phyloP scores from a whole-genome alignment of 192 early-diverging fungal genomes.

The Podila minutissima region DNA sequence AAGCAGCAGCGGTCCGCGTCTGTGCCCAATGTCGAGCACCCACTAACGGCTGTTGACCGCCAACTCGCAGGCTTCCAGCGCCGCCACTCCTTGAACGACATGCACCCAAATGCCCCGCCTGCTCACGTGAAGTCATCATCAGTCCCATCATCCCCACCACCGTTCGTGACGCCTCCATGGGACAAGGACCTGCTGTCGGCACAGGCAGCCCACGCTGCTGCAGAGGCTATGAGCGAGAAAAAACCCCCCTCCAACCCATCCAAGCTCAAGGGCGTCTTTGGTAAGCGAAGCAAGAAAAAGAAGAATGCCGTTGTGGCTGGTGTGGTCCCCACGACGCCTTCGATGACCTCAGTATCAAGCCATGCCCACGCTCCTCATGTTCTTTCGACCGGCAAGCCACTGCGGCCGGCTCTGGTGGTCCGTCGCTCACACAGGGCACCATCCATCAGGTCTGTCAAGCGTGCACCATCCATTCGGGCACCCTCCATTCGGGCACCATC shows the following conservation, averaged over 20 bases:
- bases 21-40: constrained; percentile 31
- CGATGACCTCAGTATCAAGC: too few species aligned
- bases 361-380: too few species aligned
- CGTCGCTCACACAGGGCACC: constrained; percentile 6
- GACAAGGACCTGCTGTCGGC: constrained; percentile 14
- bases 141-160: too few species aligned
- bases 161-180: constrained; percentile 9
- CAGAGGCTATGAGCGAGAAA: background rate
- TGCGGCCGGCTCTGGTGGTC: constrained; percentile 12
- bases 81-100: constrained; percentile 33
- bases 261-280: constrained; percentile 31
- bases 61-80: constrained; percentile 21
- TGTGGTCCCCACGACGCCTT: background rate
- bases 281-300: constrained; percentile 27
- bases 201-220: constrained; percentile 9
- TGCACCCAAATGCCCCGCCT: background rate
- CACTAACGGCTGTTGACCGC: constrained; percentile 11
- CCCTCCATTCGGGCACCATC: background rate
- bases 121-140: background rate
- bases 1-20: constrained; percentile 34
- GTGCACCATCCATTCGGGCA: background rate
- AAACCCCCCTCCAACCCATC: background rate
- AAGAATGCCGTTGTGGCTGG: background rate
- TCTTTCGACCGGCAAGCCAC: constrained; percentile 2
- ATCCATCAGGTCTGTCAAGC: constrained; percentile 18